phyloP scores from a whole-genome alignment of 495 filamentous ascomycete genomes.

The Daldinia loculata region DNA sequence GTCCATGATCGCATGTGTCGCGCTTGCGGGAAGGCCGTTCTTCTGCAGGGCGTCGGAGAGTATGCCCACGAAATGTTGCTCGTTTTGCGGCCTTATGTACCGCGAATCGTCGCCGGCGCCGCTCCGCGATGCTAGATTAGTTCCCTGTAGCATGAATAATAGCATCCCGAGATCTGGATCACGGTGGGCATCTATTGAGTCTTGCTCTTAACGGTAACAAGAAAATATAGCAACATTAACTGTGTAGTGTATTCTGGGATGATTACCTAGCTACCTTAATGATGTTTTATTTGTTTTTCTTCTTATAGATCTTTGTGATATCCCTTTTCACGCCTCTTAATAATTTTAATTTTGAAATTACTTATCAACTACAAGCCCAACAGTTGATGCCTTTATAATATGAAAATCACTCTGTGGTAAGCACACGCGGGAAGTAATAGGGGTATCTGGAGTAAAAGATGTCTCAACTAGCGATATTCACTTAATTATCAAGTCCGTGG shows the following conservation, averaged over 20 bases:
- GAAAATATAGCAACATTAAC: background rate
- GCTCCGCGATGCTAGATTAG: background rate
- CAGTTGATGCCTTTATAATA: no score
- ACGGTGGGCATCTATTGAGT: background rate
- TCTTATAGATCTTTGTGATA: no score
- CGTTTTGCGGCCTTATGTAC: constrained; percentile 54
- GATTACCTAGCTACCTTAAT: background rate
- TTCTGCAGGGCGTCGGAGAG: constrained; percentile 60
- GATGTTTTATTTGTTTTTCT: background rate
- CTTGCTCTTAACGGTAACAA: background rate
- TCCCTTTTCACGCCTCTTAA: no score
- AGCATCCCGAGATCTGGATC: background rate
- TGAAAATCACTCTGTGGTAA: no score
- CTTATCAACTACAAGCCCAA: no score
- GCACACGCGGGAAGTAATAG: no score
- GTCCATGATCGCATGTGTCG: constrained; percentile 61
- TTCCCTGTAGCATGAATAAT: background rate
- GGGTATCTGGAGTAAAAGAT: no score
- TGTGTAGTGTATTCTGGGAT: background rate
- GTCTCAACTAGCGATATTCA: no score
- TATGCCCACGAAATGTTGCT: constrained; percentile 67
- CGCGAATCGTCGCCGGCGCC: constrained; percentile 43
- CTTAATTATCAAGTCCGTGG: no score
- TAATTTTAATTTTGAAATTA: no score
- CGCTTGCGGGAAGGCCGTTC: constrained; percentile 55